A percentile compares a stretch with the other conserved stretches of the same genome.
Conservation (phyloP, 495 filamentous ascomycete genomes). For the Aspergillus wentii region DNA sequence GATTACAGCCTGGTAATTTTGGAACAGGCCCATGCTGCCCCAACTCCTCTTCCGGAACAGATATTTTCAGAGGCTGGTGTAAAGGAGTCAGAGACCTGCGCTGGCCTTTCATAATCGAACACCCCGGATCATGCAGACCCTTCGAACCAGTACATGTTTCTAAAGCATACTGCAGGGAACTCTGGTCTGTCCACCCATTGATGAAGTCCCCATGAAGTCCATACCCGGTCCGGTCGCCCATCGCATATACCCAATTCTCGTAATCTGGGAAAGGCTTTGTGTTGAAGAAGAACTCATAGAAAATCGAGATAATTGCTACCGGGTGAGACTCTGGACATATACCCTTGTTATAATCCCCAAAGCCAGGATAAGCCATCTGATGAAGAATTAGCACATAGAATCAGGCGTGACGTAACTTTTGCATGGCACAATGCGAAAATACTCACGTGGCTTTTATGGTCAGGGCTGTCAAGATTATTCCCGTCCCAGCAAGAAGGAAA, state of each 20-base stretch:
- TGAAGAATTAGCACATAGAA: no score
- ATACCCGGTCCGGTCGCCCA: conserved; percentile 22
- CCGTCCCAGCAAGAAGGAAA: conserved; percentile 58
- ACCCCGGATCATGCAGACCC: conserved; percentile 6
- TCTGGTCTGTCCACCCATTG: conserved; percentile 17
- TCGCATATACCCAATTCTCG: conserved; percentile 17
- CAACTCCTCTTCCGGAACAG: conserved; percentile 10
- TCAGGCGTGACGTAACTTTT: no score
- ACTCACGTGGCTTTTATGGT: conserved; percentile 45
- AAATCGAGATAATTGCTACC: conserved; percentile 55
- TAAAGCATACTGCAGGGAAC: conserved; percentile 10
- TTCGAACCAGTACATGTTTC: conserved; percentile 13
- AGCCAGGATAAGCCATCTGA: conserved; percentile 23
- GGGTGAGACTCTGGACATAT: conserved; percentile 45
- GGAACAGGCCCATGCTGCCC: conserved; percentile 12
- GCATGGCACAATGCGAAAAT: no score
- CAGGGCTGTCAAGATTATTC: conserved; percentile 45
- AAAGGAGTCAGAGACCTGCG: conserved; percentile 4
- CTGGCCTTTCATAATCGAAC: conserved; percentile 13
- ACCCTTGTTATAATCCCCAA: conserved; percentile 22
- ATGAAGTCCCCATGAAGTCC: conserved; percentile 25
- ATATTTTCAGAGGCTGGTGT: conserved; percentile 4
- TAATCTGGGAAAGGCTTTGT: conserved; percentile 47
- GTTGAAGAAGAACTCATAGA: conserved; percentile 65
- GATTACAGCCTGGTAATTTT: conserved; percentile 12